Evolutionary conservation across 257 asterid species (phyloP), one percentile per base, ranked within the genome.

Genomic region (Haberlea rhodopensis): DNA sequence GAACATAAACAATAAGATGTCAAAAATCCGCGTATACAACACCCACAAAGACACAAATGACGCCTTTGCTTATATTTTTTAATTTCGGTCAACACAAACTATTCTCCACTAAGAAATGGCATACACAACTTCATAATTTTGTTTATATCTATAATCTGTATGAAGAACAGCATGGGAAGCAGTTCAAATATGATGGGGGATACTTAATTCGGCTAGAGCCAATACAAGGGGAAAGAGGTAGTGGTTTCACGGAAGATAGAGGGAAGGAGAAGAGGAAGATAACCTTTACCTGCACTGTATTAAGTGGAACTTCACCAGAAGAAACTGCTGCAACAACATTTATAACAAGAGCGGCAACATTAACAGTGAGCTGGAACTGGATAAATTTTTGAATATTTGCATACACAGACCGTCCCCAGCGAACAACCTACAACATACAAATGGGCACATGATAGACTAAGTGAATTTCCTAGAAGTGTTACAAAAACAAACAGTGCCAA

Each of bases 281-380:
- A 32, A 29, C 37, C 31, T 20, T 57, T 60, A 90, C 97, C 98
- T 91, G 98, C 75, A 91, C 96, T 55, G 98, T 83, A 57, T 73
- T 91, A 40, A 91, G 73, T 73, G 98, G 98, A 73, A 91, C 96
- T 73, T 84, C 88, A 15, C 98, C 98, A 7, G 95, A 80, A 45
- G 95, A 80, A 74, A 91, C 65, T 55, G 98, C 95, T 53, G 96
- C 95, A 25, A 88, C 86, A 20, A 88, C 96, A 63, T 91, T 91
- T 29, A 91, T 91, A 6, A 73, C 76, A 66, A 91, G 91, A 48
- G 98, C 98, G 60, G 96, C 92, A 72, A 85, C 96, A 74, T 91
- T 91, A 29, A 91, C 98, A n/a, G 98, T 91, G 69, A 91, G 98
- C 84, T 91, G 98, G 78, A 91, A 91, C 85, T 91, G 98, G 78